Evolutionary conservation across 139 green algal genomes (phyloP).

Genomic region (Closterium sp.): DNA sequence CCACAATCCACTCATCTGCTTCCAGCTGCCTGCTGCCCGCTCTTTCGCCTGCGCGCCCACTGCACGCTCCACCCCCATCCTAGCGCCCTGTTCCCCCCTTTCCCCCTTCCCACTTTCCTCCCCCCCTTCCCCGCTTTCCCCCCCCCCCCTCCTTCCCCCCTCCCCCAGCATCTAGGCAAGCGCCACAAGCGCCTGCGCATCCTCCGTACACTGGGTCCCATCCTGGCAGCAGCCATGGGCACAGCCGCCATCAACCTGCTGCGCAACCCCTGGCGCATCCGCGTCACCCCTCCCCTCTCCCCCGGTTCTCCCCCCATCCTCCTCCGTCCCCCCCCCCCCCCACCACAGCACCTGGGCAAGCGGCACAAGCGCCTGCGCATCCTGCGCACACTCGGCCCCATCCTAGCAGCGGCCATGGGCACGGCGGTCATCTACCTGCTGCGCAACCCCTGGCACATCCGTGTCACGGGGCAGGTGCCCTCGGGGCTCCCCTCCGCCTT

Average conservation of each 20-base stretch:
- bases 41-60: not conserved
- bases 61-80: not conserved
- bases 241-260: not conserved
- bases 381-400: constrained; percentile 1
- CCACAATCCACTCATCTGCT: no score
- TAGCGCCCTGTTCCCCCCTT: not conserved
- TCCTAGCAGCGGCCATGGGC: not conserved
- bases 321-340: no score
- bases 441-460: constrained; percentile 15
- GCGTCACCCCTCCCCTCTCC: no score
- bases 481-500: constrained; percentile 9
- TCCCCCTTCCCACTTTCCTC: no score
- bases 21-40: not conserved
- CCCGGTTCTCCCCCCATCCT: no score
- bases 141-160: not conserved
- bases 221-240: not conserved
- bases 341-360: constrained; percentile 1
- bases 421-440: not conserved
- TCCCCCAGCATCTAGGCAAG: not conserved
- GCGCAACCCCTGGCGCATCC: constrained; percentile 1
- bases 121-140: not conserved
- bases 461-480: constrained; percentile 4
- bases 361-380: not conserved
- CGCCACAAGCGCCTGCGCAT: not conserved
- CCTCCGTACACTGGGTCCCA: not conserved